A percentile compares a stretch with the other conserved stretches of the same genome.
Conservation (phyloP, 768 basidiomycete genomes). For the Saitozyma podzolica region DNA sequence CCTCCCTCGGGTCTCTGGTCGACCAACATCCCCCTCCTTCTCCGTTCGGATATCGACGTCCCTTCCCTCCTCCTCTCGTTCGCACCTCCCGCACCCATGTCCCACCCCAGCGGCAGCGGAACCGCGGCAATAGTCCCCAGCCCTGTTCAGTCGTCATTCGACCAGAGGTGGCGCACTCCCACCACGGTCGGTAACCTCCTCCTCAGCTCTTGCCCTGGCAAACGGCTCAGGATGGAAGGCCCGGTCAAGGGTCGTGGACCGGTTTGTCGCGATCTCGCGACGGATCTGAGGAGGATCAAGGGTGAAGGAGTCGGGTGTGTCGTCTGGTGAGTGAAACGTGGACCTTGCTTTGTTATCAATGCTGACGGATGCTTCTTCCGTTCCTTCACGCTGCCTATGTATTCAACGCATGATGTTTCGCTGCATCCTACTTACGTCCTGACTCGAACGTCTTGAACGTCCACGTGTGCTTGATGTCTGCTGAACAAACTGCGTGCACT, state of each 20-base stretch:
- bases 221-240: conserved; percentile 70
- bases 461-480: no score
- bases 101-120: conserved; percentile 39
- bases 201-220: conserved; percentile 90
- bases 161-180: not conserved
- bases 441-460: no score
- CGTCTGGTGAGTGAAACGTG: conserved; percentile 64
- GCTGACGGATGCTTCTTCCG: no score
- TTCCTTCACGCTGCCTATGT: not conserved
- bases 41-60: conserved; percentile 33
- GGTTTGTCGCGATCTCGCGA: conserved; percentile 77
- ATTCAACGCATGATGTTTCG: no score
- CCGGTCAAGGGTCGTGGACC: conserved; percentile 75
- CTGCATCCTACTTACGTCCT: not conserved
- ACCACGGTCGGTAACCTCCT: conserved; percentile 74
- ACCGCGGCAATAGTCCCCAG: conserved; percentile 22
- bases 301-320: conserved; percentile 72
- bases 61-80: conserved; percentile 29
- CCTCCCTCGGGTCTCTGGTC: conserved; percentile 10
- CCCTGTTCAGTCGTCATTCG: not conserved
- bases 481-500: no score
- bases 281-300: conserved; percentile 74
- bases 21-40: conserved; percentile 9
- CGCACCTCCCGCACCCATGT: conserved; percentile 12
- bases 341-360: not conserved